These are phyloP conservation scores for Sporormia fimetaria DNA, from an alignment of 495 filamentous ascomycete genomes.

Conservation along the genomic window DNA sequence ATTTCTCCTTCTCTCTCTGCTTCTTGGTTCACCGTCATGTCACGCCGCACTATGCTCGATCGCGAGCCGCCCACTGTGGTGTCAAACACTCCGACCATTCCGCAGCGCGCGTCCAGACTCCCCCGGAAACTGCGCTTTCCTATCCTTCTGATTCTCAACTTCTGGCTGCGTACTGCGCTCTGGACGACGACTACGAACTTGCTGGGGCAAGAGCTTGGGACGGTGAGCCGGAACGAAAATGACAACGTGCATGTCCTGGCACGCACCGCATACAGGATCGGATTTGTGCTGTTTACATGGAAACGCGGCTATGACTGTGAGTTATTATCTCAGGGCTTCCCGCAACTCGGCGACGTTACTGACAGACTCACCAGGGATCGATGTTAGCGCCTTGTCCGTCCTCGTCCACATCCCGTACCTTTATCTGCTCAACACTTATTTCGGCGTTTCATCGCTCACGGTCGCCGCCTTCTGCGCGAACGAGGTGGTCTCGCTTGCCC, in stretches of 20 bases:
- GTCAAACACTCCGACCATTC: constrained; percentile 5
- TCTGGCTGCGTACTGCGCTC: constrained; percentile 45
- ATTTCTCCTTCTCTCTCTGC: not conserved
- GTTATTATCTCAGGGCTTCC: constrained; percentile 5
- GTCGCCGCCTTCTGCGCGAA: constrained; percentile 46
- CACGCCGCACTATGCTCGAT: constrained; percentile 1
- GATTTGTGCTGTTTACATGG: constrained; percentile 62
- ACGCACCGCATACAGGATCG: constrained; percentile 53
- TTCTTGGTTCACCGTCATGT: constrained; percentile 1
- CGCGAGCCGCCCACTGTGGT: constrained; percentile 15
- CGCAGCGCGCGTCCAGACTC: constrained; percentile 25
- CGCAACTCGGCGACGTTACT: not conserved
- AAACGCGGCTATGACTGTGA: constrained; percentile 56
- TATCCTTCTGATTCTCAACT: constrained; percentile 51
- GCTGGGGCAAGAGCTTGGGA: constrained; percentile 46
- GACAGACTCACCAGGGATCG: constrained; percentile 41
- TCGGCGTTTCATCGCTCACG: constrained; percentile 49
- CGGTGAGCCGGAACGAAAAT: constrained; percentile 49
- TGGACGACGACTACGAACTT: constrained; percentile 44
- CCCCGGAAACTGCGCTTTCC: constrained; percentile 48
- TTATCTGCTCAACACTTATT: constrained; percentile 63
- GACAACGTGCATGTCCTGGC: constrained; percentile 50
- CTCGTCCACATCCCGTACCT: constrained; percentile 60
- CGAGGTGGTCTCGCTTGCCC: constrained; percentile 51
- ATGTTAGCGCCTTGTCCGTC: constrained; percentile 54